Conservation (phyloP, 2,329 filamentous ascomycete genomes). For the Pseudogymnoascus sp. region DNA sequence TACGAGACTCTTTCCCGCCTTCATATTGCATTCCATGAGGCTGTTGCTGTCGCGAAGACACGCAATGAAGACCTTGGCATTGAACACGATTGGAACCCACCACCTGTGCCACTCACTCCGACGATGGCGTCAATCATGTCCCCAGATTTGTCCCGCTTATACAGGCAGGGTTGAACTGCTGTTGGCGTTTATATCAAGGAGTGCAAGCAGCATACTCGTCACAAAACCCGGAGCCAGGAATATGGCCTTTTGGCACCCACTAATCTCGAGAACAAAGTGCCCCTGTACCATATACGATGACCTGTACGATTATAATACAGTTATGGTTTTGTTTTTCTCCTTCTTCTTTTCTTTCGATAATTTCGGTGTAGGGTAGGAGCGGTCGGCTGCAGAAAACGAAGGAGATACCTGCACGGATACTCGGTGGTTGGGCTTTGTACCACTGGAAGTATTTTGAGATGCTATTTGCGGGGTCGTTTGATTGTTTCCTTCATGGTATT, state of each 20-base stretch:
- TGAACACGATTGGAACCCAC: conserved; percentile 10
- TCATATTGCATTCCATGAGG: conserved; percentile 21
- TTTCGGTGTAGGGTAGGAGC: neutral
- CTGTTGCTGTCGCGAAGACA: conserved; percentile 18
- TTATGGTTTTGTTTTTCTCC: no score
- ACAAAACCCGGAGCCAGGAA: neutral
- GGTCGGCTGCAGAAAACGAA: neutral
- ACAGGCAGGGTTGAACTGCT: neutral
- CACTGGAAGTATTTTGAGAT: neutral
- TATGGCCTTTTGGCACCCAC: neutral
- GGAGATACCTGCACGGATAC: neutral
- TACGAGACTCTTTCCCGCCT: conserved; percentile 25
- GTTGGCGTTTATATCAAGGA: neutral
- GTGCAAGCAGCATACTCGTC: neutral
- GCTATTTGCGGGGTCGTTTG: neutral
- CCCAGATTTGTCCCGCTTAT: neutral
- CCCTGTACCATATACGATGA: neutral
- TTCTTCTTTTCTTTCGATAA: neutral
- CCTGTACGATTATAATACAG: neutral
- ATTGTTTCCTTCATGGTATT: neutral
- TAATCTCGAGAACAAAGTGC: neutral
- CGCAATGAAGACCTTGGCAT: conserved; percentile 3
- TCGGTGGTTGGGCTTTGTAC: neutral
- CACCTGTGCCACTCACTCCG: conserved; percentile 8
- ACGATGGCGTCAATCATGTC: conserved; percentile 1